Evolutionary conservation across 768 basidiomycete genomes (phyloP).

Genomic region (Amanita subjunquillea): DNA sequence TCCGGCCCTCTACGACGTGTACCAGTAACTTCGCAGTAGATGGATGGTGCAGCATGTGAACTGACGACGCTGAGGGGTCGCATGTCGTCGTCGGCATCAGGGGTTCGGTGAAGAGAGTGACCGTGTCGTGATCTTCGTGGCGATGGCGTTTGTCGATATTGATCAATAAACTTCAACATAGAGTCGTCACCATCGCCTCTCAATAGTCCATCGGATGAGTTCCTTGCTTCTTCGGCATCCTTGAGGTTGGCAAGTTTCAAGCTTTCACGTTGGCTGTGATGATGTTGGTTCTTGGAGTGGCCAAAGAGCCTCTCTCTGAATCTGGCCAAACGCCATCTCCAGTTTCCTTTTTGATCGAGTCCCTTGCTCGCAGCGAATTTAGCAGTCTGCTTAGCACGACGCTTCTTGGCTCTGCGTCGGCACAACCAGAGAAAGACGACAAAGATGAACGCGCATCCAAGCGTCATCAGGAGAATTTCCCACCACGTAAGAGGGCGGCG

Average conservation of each 20-base stretch:
- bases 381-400: constrained; percentile 56
- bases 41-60: constrained; percentile 21
- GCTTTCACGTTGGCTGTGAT: constrained; percentile 3
- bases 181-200: constrained; percentile 10
- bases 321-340: constrained; percentile 40
- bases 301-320: constrained; percentile 41
- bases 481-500: constrained; percentile 55
- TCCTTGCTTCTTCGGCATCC: constrained; percentile 14
- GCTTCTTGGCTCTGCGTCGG: constrained; percentile 60
- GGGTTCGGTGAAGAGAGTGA: neutral
- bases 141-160: constrained; percentile 9
- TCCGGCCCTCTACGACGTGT: constrained; percentile 49
- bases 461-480: constrained; percentile 77
- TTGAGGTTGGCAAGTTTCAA: constrained; percentile 10
- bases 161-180: constrained; percentile 15
- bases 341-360: constrained; percentile 44
- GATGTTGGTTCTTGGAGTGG: constrained; percentile 14
- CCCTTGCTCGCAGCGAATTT: constrained; percentile 53
- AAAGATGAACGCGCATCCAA: constrained; percentile 75
- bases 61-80: constrained; percentile 6
- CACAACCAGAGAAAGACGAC: constrained; percentile 55
- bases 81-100: neutral
- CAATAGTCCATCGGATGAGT: neutral
- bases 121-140: neutral
- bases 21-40: constrained; percentile 68